A percentile compares a stretch with the other conserved stretches of the same genome.
Evolutionary conservation across 148 eudicot genomes (phyloP).

Genomic region (Rhododendron ovatum): DNA sequence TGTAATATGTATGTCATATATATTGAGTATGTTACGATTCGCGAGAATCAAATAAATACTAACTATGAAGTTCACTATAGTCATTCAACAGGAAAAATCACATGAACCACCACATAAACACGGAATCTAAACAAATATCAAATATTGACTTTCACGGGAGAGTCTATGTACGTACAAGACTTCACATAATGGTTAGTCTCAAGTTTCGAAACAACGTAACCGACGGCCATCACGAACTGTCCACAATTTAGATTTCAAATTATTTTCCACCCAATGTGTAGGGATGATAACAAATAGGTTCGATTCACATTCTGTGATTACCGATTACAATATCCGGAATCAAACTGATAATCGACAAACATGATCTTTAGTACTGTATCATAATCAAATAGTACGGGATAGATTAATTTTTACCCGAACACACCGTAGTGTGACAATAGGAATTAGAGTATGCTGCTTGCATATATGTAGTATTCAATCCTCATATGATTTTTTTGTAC

Average conservation of each 20-base stretch:
- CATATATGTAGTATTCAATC: no score
- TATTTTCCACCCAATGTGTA: not conserved
- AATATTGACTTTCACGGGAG: no score
- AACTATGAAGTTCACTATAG: not conserved
- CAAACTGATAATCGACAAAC: not conserved
- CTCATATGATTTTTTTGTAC: no score
- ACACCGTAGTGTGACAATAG: not conserved
- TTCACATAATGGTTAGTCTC: no score
- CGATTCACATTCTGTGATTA: not conserved
- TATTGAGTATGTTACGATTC: not conserved
- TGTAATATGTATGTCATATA: no score
- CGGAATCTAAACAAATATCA: no score
- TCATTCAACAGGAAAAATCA: not conserved
- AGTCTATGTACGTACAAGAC: no score
- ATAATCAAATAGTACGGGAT: not conserved
- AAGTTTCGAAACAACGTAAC: not conserved
- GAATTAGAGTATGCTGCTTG: not conserved
- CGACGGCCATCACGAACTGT: not conserved
- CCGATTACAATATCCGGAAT: not conserved
- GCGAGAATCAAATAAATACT: not conserved
- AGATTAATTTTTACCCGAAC: not conserved
- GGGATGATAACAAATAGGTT: not conserved
- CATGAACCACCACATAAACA: not conserved
- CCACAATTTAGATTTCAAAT: not conserved
- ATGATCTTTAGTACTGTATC: not conserved